Conservation (phyloP, 2,329 filamentous ascomycete species). For the Coleophoma crateriformis region DNA sequence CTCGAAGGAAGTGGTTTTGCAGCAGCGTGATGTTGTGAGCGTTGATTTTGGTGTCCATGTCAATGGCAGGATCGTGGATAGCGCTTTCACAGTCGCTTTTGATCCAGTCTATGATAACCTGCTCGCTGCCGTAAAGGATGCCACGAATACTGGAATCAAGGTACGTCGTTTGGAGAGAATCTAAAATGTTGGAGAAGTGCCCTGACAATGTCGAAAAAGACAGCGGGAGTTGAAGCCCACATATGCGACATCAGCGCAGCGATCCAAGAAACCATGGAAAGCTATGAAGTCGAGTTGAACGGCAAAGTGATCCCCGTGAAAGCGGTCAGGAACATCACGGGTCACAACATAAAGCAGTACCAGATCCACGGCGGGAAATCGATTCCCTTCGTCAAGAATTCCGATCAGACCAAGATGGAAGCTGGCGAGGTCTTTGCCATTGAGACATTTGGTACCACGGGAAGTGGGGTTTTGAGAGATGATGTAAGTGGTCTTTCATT, state of each 20-base stretch:
- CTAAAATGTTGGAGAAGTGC: no score
- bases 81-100: conserved; percentile 74
- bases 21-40: conserved; percentile 73
- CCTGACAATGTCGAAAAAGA: conserved; percentile 10
- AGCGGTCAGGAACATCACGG: conserved; percentile 43
- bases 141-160: conserved; percentile 54
- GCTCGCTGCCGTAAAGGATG: conserved; percentile 66
- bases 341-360: conserved; percentile 48
- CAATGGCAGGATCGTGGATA: conserved; percentile 75
- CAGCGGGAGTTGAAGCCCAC: conserved; percentile 48
- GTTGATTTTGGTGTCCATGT: conserved; percentile 80
- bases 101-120: conserved; percentile 71
- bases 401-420: conserved; percentile 47
- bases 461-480: conserved; percentile 40
- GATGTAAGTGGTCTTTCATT: conserved; percentile 29
- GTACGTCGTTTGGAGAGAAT: conserved; percentile 4
- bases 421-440: conserved; percentile 54
- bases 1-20: conserved; percentile 63
- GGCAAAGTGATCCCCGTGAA: conserved; percentile 45
- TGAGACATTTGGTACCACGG: conserved; percentile 52
- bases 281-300: conserved; percentile 48
- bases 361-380: conserved; percentile 51
- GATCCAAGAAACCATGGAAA: conserved; percentile 56
- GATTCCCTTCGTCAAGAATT: conserved; percentile 47
- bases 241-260: conserved; percentile 46